A percentile compares a stretch with the other conserved stretches of the same genome.
Evolutionary conservation across 441 rosid species (phyloP).

Genomic region (Theobroma grandiflorum): DNA sequence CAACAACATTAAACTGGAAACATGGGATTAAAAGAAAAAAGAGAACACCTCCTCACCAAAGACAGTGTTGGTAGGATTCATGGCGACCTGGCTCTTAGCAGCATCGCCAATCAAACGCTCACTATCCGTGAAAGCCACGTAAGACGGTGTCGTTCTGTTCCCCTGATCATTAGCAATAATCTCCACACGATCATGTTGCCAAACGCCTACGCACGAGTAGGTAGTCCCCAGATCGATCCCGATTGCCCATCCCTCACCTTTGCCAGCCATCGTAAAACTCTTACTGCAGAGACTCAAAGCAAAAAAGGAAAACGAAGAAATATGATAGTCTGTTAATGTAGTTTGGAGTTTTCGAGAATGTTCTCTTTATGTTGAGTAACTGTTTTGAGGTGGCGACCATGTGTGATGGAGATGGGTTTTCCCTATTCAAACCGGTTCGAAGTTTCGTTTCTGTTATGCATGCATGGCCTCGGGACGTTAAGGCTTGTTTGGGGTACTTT

Average conservation of each 20-base stretch:
- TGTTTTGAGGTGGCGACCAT: neutral
- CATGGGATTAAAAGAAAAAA: neutral
- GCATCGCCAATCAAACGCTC: constrained; percentile 60
- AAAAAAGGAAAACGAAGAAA: neutral
- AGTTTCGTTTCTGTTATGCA: neutral
- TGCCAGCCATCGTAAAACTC: constrained; percentile 22
- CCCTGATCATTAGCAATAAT: constrained; percentile 61
- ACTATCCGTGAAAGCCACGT: constrained; percentile 58
- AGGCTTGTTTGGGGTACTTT: neutral
- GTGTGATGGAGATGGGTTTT: neutral
- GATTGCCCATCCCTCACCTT: constrained; percentile 20
- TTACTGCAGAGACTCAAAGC: neutral
- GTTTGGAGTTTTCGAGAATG: neutral
- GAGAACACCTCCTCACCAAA: constrained; percentile 43
- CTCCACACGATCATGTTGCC: constrained; percentile 60
- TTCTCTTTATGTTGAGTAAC: constrained; percentile 2
- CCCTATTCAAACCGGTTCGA: neutral
- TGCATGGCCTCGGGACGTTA: neutral
- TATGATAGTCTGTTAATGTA: neutral
- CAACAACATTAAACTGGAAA: neutral
- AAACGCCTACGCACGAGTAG: constrained; percentile 50
- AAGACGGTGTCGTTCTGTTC: constrained; percentile 57
- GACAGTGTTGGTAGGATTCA: constrained; percentile 58
- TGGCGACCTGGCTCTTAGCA: constrained; percentile 62
- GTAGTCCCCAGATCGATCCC: constrained; percentile 22